These are phyloP conservation scores for Solanum ossicruentum DNA, from an alignment of 257 asterid genomes.

Conservation along the genomic window DNA sequence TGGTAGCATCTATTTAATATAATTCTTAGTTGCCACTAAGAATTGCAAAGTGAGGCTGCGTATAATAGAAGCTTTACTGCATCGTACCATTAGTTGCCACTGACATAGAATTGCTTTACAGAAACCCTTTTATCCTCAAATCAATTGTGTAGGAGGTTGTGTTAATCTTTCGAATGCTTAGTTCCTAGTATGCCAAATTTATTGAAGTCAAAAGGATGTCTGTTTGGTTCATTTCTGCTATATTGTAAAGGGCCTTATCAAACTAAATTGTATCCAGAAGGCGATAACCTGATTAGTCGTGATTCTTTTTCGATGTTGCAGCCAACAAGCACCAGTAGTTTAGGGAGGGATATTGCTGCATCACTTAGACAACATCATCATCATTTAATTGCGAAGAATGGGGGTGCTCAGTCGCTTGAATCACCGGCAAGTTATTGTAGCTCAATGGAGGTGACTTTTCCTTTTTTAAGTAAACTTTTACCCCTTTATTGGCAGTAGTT, in stretches of 20 bases:
- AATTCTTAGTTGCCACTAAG: neutral
- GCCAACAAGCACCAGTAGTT: conserved; percentile 16
- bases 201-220: neutral
- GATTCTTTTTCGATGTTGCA: conserved; percentile 12
- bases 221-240: neutral
- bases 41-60: neutral
- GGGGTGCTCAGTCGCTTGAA: conserved; percentile 23
- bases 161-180: neutral
- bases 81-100: too few relatives aligned
- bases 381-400: conserved; percentile 20
- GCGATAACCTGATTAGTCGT: neutral
- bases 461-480: neutral
- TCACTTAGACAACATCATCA: conserved; percentile 20
- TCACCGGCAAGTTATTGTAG: conserved; percentile 53
- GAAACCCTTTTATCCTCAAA: neutral
- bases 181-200: neutral
- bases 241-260: neutral
- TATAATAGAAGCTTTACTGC: too few relatives aligned
- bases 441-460: conserved; percentile 58
- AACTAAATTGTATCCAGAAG: neutral
- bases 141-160: neutral
- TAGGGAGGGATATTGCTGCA: conserved; percentile 20
- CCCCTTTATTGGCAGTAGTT: neutral
- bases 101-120: neutral
- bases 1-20: neutral